Base-by-base conservation (phyloP, 768 basidiomycete species). In the Goffeauzyma gilvescens region DNA sequence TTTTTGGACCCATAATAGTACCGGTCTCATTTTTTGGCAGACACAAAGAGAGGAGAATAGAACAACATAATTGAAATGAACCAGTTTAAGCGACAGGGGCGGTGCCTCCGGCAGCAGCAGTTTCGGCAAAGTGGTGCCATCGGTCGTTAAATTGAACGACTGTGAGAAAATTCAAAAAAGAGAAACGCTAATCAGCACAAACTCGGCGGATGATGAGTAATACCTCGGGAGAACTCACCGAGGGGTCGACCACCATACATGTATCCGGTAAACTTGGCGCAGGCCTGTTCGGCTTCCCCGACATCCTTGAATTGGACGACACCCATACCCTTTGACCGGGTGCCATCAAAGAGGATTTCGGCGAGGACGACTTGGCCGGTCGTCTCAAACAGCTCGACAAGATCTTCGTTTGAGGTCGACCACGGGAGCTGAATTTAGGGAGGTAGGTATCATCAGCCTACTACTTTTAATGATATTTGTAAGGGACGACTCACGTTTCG, bases 381-480 rank as follows among this genome's bases (percentile, higher is more conserved):
- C 25, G 90, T 98, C 68, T 95, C 89, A 55, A 98, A 98, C 15
- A 98, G 66, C 66, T 98, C 90, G 17, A 98, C 89, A 32, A 98
- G 68, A 61, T 98, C 90, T 61, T 98, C 90, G 61, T 98, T 95
- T 6, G 90, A 87, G 33, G 90, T 98, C 8, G 90, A 95, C 89
- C 89, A 98, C 1, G 90, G 90, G 14, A 98, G 66, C 90, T 96
- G 50, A 7, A n/a, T n/a, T 2, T 2, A 14, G 39, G 3, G 36
- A 18, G 25, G 44, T 35, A 13, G 45, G 25, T 28, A 21, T 15
- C 23, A 38, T 32, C 9, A 32, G 7, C 5, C 31, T 17, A 4
- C 21, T 23, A 24, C 13, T 25, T 14, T 32, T 26, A 23, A 15
- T 35, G 18, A n/a, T 10, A n/a, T 14, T 30, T 33, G 15, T 10